Evolutionary conservation across 2,329 filamentous ascomycete species (phyloP).

Genomic region (Botrytis aclada): DNA sequence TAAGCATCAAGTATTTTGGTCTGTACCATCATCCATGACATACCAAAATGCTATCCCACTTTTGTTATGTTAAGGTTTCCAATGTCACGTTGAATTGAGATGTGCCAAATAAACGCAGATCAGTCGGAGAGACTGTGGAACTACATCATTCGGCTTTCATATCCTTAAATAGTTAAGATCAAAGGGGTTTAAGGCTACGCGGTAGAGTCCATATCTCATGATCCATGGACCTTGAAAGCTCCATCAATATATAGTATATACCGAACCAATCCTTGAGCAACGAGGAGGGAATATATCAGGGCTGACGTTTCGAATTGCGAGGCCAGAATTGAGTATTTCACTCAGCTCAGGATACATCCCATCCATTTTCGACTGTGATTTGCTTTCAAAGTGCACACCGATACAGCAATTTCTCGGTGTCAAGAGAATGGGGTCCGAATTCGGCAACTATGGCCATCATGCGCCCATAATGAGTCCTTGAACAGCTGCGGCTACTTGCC

Average conservation of each 20-base stretch:
- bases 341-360: not conserved
- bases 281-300: not conserved
- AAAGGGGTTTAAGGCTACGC: not conserved
- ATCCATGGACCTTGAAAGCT: not conserved
- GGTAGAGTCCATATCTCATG: constrained; percentile 4
- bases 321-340: not conserved
- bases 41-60: not conserved
- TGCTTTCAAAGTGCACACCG: not conserved
- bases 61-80: constrained; percentile 8
- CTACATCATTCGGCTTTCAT: not conserved
- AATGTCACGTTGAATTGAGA: not conserved
- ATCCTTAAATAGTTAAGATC: not conserved
- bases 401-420: constrained; percentile 1
- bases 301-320: constrained; percentile 11
- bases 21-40: not conserved
- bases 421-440: not conserved
- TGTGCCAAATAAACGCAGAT: constrained; percentile 7
- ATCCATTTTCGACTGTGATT: constrained; percentile 7
- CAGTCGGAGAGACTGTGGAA: not conserved
- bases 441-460: constrained; percentile 17
- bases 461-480: constrained; percentile 13
- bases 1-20: not conserved
- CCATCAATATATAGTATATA: constrained; percentile 1
- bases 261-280: not conserved
- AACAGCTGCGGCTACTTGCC: constrained; percentile 15